Evolutionary conservation across 2,329 filamentous ascomycete genomes (phyloP).

Genomic region (Arthroderma uncinatum): DNA sequence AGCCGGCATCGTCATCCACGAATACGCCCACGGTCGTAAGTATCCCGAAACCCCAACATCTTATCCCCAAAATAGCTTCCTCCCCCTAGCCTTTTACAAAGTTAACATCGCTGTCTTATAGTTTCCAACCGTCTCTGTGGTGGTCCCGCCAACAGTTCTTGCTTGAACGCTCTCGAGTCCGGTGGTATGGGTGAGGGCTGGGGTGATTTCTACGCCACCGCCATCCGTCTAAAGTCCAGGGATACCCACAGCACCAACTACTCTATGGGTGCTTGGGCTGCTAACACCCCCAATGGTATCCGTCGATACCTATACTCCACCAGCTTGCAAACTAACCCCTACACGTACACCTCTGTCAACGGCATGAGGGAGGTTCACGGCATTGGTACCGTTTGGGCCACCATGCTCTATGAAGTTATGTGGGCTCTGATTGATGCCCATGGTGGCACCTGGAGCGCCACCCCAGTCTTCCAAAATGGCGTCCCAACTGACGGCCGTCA

Average conservation of each 20-base stretch:
- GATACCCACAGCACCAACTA: slow-evolving; percentile 11
- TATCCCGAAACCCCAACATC: background rate
- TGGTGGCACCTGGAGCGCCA: slow-evolving; percentile 9
- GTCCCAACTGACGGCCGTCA: slow-evolving; percentile 12
- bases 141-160: slow-evolving; percentile 11
- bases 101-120: background rate
- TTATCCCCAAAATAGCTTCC: background rate
- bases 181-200: slow-evolving; percentile 15
- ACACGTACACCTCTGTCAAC: slow-evolving; percentile 11
- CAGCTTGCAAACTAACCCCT: slow-evolving; percentile 11
- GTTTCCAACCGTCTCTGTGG: slow-evolving; percentile 14
- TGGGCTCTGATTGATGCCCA: slow-evolving; percentile 14
- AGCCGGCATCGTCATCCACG: slow-evolving; percentile 14
- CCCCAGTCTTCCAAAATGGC: slow-evolving; percentile 6
- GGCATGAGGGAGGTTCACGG: slow-evolving; percentile 6
- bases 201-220: slow-evolving; percentile 13
- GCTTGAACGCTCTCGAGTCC: slow-evolving; percentile 11
- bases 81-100: background rate
- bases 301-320: slow-evolving; percentile 12
- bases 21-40: slow-evolving; percentile 14
- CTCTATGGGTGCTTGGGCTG: slow-evolving; percentile 13
- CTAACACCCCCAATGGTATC: slow-evolving; percentile 9
- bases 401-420: slow-evolving; percentile 13
- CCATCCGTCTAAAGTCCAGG: slow-evolving; percentile 9
- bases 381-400: slow-evolving; percentile 12